These are phyloP conservation scores for Rutidosis leptorrhynchoides DNA, from an alignment of 129 eudicot genomes.

Conservation along the genomic window DNA sequence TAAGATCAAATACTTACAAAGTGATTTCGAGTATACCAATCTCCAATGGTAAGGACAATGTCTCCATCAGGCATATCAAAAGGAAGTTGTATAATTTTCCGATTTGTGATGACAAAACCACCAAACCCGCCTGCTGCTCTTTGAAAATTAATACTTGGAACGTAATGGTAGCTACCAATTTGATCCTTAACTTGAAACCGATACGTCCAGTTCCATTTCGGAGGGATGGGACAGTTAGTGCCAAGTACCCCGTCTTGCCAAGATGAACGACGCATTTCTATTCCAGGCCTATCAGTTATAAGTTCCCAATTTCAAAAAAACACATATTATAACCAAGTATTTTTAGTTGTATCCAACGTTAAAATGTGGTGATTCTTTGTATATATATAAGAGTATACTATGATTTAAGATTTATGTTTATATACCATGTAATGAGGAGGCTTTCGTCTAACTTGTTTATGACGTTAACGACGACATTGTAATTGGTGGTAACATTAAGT, in stretches of 20 bases:
- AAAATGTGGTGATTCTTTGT: too few species aligned
- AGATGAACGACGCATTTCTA: conserved; percentile 88
- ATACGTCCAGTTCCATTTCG: conserved; percentile 80
- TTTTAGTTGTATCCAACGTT: too few species aligned
- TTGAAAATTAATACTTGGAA: conserved; percentile 70
- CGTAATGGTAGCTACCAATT: conserved; percentile 84
- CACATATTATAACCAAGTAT: not conserved
- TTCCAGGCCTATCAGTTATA: conserved; percentile 58
- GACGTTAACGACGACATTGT: conserved; percentile 64
- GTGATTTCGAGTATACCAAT: conserved; percentile 83
- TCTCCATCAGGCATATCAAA: conserved; percentile 75
- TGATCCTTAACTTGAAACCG: conserved; percentile 92
- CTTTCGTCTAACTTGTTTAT: conserved; percentile 69
- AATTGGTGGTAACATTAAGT: conserved; percentile 69
- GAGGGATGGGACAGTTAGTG: conserved; percentile 84
- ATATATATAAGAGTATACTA: too few species aligned
- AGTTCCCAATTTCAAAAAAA: conserved; percentile 25
- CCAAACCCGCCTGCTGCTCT: conserved; percentile 93
- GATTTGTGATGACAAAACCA: conserved; percentile 56
- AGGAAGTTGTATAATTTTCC: conserved; percentile 55
- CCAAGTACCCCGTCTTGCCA: conserved; percentile 98
- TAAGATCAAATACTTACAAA: conserved; percentile 38
- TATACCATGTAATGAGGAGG: conserved; percentile 80
- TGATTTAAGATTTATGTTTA: too few species aligned
- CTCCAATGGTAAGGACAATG: conserved; percentile 69